Evolutionary conservation across 2,329 filamentous ascomycete genomes (phyloP).

Genomic region (Trichoderma brevicompactum): DNA sequence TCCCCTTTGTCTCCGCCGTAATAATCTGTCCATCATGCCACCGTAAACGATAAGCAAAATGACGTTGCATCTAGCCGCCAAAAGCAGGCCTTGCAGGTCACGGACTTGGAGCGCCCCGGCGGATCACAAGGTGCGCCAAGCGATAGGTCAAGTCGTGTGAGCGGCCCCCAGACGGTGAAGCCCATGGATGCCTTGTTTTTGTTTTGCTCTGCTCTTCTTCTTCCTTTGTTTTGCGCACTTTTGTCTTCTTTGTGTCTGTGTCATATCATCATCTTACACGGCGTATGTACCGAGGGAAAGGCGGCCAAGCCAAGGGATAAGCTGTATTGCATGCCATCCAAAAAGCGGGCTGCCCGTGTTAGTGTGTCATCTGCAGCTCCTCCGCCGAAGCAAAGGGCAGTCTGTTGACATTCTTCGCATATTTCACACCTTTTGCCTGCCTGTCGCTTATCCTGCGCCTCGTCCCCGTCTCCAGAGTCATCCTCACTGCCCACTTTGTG

Average conservation of each 20-base stretch:
- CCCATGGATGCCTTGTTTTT: constrained; percentile 9
- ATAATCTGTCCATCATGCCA: constrained; percentile 14
- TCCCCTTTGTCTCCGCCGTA: too few species aligned
- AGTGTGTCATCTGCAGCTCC: constrained; percentile 13
- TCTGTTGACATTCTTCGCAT: constrained; percentile 9
- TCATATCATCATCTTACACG: too few species aligned
- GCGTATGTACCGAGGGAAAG: too few species aligned
- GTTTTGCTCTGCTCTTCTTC: neutral
- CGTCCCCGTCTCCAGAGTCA: neutral
- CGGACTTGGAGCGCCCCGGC: neutral
- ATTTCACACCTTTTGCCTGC: neutral
- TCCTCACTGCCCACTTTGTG: neutral
- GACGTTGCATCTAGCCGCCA: constrained; percentile 19
- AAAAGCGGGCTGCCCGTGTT: constrained; percentile 3
- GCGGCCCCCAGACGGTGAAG: constrained; percentile 17
- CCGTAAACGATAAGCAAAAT: constrained; percentile 23
- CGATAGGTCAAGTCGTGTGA: constrained; percentile 23
- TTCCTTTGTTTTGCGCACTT: neutral
- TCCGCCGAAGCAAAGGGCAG: neutral
- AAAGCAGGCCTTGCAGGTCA: constrained; percentile 11
- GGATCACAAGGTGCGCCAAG: constrained; percentile 22
- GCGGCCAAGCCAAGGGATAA: constrained; percentile 7
- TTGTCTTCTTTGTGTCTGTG: neutral
- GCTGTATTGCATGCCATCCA: constrained; percentile 12
- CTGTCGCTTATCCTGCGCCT: constrained; percentile 17